These are phyloP conservation scores for Boletus reticulatus DNA, from an alignment of 768 basidiomycete species.

Conservation along the genomic window DNA sequence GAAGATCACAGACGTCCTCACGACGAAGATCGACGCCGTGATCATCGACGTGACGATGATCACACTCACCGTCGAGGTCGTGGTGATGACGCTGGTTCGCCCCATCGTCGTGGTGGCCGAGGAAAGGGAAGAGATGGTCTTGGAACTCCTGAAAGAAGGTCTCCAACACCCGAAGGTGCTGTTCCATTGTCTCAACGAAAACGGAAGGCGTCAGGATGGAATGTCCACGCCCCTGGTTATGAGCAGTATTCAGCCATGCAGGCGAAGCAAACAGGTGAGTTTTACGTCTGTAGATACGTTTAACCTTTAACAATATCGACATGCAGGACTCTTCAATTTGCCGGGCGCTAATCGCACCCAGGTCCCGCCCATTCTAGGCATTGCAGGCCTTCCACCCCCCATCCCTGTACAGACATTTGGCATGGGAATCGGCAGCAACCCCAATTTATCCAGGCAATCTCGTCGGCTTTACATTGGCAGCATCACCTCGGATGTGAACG, in stretches of 20 bases:
- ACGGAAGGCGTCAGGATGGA: constrained; percentile 92
- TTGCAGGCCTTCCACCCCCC: constrained; percentile 79
- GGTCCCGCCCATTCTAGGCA: constrained; percentile 76
- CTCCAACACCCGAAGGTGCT: constrained; percentile 87
- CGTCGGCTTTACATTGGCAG: constrained; percentile 96
- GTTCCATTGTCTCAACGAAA: constrained; percentile 82
- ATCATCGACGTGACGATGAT: constrained; percentile 44
- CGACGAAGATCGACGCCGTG: constrained; percentile 52
- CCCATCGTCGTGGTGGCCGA: constrained; percentile 42
- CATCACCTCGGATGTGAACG: constrained; percentile 92
- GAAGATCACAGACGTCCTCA: constrained; percentile 46
- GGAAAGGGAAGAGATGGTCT: constrained; percentile 46
- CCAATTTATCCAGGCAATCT: constrained; percentile 89
- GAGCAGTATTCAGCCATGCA: constrained; percentile 94
- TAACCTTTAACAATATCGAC: constrained; percentile 12
- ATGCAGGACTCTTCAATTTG: constrained; percentile 87
- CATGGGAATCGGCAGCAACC: constrained; percentile 83
- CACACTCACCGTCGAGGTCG: constrained; percentile 27
- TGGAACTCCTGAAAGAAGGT: constrained; percentile 76
- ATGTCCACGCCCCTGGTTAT: constrained; percentile 93
- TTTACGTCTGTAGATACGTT: not conserved
- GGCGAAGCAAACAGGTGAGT: constrained; percentile 94
- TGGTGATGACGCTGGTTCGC: constrained; percentile 42
- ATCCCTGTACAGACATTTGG: constrained; percentile 83
- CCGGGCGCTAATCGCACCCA: constrained; percentile 93